phyloP scores from a whole-genome alignment of 257 asterid genomes.

The Hygrophila difformis region DNA sequence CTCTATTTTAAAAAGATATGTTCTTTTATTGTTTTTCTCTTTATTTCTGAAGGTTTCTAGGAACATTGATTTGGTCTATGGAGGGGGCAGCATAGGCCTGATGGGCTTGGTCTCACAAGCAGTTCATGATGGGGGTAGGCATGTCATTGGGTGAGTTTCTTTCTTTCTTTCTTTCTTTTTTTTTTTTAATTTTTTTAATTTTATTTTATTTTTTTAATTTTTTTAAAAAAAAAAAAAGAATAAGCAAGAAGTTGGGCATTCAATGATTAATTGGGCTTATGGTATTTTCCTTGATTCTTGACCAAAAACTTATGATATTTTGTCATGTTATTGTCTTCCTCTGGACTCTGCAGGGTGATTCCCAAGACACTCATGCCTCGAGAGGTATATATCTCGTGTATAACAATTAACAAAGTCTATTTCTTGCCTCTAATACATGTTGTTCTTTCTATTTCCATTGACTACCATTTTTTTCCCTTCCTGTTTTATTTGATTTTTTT shows the following conservation, averaged over 20 bases:
- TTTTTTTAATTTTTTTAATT: no score
- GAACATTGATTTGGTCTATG: conserved; percentile 59
- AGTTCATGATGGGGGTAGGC: conserved; percentile 67
- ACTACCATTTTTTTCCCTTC: no score
- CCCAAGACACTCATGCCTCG: conserved; percentile 99
- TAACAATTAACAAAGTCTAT: no score
- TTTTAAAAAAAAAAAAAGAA: no score
- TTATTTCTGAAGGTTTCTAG: conserved; percentile 32
- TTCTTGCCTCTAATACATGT: no score
- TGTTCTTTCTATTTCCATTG: no score
- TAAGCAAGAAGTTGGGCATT: not conserved
- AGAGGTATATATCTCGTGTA: conserved; percentile 63
- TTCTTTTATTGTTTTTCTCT: no score
- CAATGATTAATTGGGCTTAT: conserved; percentile 19
- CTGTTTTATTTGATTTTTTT: no score
- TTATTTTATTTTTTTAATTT: no score
- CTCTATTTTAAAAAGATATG: no score
- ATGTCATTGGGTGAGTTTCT: conserved; percentile 44
- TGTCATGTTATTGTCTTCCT: conserved; percentile 74
- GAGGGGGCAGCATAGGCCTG: conserved; percentile 60
- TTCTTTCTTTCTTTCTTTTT: not conserved
- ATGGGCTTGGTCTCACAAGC: conserved; percentile 65
- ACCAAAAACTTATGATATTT: conserved; percentile 24
- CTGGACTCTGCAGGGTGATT: conserved; percentile 75
- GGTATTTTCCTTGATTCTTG: conserved; percentile 9